Evolutionary conservation across 768 basidiomycete genomes (phyloP), one percentile per base, ranked within the genome.

Genomic region (Coprinopsis marcescibilis): DNA sequence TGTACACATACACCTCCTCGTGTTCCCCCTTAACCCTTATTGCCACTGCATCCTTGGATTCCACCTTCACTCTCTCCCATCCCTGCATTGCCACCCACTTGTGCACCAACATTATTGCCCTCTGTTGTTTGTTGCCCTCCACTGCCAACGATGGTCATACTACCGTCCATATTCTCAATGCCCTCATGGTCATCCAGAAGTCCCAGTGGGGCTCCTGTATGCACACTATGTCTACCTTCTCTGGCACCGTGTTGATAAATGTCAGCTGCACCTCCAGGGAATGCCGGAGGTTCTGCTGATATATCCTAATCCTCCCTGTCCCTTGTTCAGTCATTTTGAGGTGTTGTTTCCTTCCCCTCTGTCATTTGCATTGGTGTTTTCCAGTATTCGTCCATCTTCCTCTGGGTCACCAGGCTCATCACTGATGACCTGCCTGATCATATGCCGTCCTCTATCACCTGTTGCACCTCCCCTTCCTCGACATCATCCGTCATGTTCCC

Each of bases 171-270:
- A 61, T 3, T 51, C 50, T 4, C 2, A 55, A 56, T 0, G 56
- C 58, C 1, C 43, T 21, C 1, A 60, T 56, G 32, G 51, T 20
- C 12, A 54, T 33, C 12, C 40, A 45, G 32, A 21, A 33, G 49
- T 64, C 59, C 2, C 65, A 48, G 46, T 62, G 55, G 2, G 70
- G 72, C 59, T 73, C 71, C 53, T 74, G 71, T 8, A 73, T n/a
- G 0, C 57, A 50, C 0, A 69, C 25, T 0, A 74, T 57, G 49
- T 73, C 64, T 33, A 49, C 63, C 3, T 62, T 23, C 10, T 25
- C 32, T 1, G 11, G 27, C 10, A 26, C 26, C 19, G 38, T 21
- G 17, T 57, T 57, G 1, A 52, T 32, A 10, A 57, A 48, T 2
- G 51, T 43, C 1, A 45, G 38, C 12, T 55, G 54, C 2, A 49